Evolutionary conservation across 2,329 filamentous ascomycete species (phyloP).

Genomic region (Rhynchosporium agropyri): DNA sequence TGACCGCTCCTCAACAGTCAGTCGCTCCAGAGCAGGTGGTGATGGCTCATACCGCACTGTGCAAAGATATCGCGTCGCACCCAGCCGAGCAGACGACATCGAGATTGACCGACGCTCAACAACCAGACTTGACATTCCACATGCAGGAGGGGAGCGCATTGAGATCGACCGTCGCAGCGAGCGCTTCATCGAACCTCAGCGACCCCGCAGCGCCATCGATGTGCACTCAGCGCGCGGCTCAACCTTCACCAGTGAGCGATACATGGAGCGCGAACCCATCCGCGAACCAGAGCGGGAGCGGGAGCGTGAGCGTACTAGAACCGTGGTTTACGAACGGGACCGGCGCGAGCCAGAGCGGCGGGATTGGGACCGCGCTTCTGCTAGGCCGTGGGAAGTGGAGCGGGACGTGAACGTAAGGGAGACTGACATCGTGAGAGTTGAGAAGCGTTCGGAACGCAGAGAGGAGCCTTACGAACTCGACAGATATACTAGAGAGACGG

Average conservation of each 20-base stretch:
- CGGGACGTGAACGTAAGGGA: conserved; percentile 37
- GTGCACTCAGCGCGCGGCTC: conserved; percentile 31
- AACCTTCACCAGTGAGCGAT: conserved; percentile 31
- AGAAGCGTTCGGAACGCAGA: conserved; percentile 36
- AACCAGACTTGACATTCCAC: conserved; percentile 34
- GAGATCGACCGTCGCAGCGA: conserved; percentile 41
- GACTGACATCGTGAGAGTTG: conserved; percentile 35
- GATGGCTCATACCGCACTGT: conserved; percentile 39
- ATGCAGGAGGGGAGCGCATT: conserved; percentile 37
- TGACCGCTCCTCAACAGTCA: conserved; percentile 29
- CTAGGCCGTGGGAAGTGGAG: conserved; percentile 37
- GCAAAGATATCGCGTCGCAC: conserved; percentile 41
- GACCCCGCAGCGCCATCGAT: conserved; percentile 38
- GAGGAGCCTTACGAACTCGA: conserved; percentile 52
- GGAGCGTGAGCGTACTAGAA: conserved; percentile 38
- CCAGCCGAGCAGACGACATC: conserved; percentile 37
- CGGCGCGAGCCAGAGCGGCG: conserved; percentile 45
- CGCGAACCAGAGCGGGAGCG: conserved; percentile 36
- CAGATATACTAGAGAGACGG: conserved; percentile 62
- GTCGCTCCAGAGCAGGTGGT: conserved; percentile 26
- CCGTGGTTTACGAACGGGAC: conserved; percentile 48
- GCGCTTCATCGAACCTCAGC: conserved; percentile 34
- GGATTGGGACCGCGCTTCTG: conserved; percentile 42
- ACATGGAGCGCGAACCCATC: conserved; percentile 31
- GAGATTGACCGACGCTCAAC: conserved; percentile 38